Base-by-base conservation (phyloP, 345 rosid species). In the Stellera chamaejasme region DNA sequence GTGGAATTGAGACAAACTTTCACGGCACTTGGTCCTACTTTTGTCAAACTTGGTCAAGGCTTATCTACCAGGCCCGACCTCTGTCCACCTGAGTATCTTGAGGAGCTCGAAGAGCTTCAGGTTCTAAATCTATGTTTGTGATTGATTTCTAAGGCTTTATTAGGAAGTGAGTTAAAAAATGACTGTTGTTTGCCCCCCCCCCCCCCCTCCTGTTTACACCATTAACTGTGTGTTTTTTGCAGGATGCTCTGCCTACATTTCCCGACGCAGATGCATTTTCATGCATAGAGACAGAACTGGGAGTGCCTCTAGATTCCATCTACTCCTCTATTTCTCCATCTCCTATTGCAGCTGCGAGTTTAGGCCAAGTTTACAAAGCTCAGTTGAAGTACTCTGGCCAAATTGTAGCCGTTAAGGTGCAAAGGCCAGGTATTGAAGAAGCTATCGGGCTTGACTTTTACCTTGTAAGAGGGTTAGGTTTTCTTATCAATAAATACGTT, bases 291-390 rank as follows among this genome's bases (percentile, higher is more conserved):
- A 84, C 54, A 56, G 96, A 93, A 82, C 61, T 89, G 54, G 96
- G 86, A 55, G 55, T 77, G 60, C 61, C 91, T 7, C 81, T 93
- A 2, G 94, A 93, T 45, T 73, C 86, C 28, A 73, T 93, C 66
- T 93, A 25, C 72, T 83, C 96, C 0, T 45, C 73, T 7, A 76
- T 93, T 54, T 89, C 99, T 11, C 75, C 94, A 0, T 81, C 94
- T 69, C 99, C 99, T 5, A 79, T 84, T 63, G 97, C 97, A 1
- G 97, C 99, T 10, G 97, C 99, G 52, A 93, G 99, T 75, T 77
- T 89, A 27, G 99, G 97, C 55, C 99, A 89, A 71, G 99, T 93
- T 47, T 93, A 93, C 73, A 93, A 93, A 76, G 99, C 99, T 39
- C 85, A 74, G 59, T 81, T 93, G 55, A 82, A 75, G 63, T 75